Evolutionary conservation across 768 basidiomycete species (phyloP), one percentile per base, ranked within the genome.

Genomic region (Tylopilus balloui): DNA sequence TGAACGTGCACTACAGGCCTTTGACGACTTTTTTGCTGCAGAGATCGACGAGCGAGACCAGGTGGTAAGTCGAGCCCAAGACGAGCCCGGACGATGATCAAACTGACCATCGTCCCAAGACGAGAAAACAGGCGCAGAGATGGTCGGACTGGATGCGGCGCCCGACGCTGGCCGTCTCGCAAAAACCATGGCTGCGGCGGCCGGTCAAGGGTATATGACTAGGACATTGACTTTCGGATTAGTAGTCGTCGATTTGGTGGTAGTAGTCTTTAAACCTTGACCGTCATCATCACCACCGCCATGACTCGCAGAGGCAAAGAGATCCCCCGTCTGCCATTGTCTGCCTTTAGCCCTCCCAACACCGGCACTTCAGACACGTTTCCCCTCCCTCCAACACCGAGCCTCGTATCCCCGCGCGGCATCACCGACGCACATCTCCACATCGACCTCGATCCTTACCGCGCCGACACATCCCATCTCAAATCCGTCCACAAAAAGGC

Each of bases 331-430:
- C 79, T 92, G 12, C 88, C 88, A 0, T 64, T 82, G 21, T 88
- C 88, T 11, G 89, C 81, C 0, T 92, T 92, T 65, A 78, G 74
- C 23, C 80, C 86, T 0, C 84, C 86, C 21, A 85, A 78, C 67
- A 74, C 83, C 4, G 81, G 83, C 45, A 78, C 80, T 0, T 76
- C 76, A 17, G 87, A 88, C 38, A 70, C 70, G 1, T 89, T 88
- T 61, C 85, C 82, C 2, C 54, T 86, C 10, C 79, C 83, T 8
- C 79, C 82, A 19, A 85, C 82, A 50, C 86, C 89, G 2, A 82
- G 76, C 57, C 71, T 79, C 14, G 72, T 87, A 44, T 75, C 81
- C 57, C 90, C 90, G 0, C 69, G 69, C 9, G 67, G 67, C 19
- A 72, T 92, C 50, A 72, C 88, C 57, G 90, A 92, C 63, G 79